These are phyloP conservation scores for Quercus bicolor DNA, from an alignment of 306 rosid genomes.

Conservation along the genomic window DNA sequence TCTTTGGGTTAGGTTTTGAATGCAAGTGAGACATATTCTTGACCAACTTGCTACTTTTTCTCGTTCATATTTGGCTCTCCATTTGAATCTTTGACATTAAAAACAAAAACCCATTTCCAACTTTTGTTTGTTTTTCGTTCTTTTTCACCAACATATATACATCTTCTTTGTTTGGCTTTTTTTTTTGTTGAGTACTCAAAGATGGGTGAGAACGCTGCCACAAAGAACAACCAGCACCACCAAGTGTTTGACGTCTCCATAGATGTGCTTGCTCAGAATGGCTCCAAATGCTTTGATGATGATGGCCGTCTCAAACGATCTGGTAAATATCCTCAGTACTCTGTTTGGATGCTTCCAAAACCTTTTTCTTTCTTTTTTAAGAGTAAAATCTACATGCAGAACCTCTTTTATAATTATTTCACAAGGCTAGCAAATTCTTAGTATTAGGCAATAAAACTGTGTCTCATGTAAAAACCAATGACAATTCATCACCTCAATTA, in stretches of 20 bases:
- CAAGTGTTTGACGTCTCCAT: conserved; percentile 31
- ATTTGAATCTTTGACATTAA: background rate
- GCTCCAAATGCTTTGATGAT: conserved; percentile 41
- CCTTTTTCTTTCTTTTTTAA: too few species aligned
- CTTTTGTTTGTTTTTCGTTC: background rate
- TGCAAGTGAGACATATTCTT: background rate
- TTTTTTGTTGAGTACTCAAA: background rate
- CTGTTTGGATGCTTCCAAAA: too few species aligned
- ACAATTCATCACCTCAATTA: too few species aligned
- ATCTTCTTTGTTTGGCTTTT: background rate
- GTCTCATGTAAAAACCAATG: too few species aligned
- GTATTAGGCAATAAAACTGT: too few species aligned
- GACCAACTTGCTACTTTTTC: background rate
- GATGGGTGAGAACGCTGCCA: conserved; percentile 35
- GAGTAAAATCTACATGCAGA: too few species aligned
- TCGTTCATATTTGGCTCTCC: background rate
- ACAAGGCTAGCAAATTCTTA: too few species aligned
- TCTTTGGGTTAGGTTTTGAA: conserved; percentile 1
- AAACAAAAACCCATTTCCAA: background rate
- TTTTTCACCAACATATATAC: background rate
- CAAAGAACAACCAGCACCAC: conserved; percentile 5
- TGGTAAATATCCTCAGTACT: conserved; percentile 18
- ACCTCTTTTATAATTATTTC: too few species aligned
- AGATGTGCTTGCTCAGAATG: conserved; percentile 12
- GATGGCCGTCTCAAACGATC: conserved; percentile 57